These are phyloP conservation scores for Lasiosphaeria miniovina DNA, from an alignment of 495 filamentous ascomycete species.

Conservation along the genomic window DNA sequence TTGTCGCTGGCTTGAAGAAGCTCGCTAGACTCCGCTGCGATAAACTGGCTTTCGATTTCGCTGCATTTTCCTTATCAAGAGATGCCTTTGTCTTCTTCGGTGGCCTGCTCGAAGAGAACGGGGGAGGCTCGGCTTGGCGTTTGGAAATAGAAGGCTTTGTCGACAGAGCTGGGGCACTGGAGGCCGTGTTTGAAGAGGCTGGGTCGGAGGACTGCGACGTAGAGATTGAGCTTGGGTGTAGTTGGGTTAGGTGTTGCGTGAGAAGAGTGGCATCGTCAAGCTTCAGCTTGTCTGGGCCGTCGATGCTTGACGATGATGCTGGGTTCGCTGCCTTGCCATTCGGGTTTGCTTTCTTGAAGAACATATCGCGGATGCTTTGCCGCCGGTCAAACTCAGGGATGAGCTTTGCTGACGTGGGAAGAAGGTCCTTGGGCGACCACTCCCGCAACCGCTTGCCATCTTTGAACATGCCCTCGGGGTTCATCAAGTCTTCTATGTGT, in stretches of 20 bases:
- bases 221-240: background rate
- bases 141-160: constrained; percentile 30
- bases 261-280: no score
- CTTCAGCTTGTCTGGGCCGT: no score
- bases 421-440: constrained; percentile 60
- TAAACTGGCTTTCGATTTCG: constrained; percentile 34
- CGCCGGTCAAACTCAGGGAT: constrained; percentile 86
- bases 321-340: constrained; percentile 10
- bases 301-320: no score
- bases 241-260: no score
- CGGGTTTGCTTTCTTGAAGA: constrained; percentile 53
- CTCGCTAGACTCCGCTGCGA: constrained; percentile 76
- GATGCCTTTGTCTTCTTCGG: constrained; percentile 40
- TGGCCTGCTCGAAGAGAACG: constrained; percentile 26
- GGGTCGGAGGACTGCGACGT: constrained; percentile 11
- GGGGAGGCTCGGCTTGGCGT: constrained; percentile 27
- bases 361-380: constrained; percentile 90
- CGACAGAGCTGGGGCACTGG: constrained; percentile 17
- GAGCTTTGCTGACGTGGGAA: constrained; percentile 75
- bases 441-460: constrained; percentile 65
- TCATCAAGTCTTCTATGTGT: constrained; percentile 72
- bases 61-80: constrained; percentile 32
- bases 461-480: constrained; percentile 70
- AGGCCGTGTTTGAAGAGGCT: background rate
- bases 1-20: constrained; percentile 72